These are phyloP conservation scores for Phytophthora rubi DNA, from an alignment of 352 stramenopile species.

Conservation along the genomic window DNA sequence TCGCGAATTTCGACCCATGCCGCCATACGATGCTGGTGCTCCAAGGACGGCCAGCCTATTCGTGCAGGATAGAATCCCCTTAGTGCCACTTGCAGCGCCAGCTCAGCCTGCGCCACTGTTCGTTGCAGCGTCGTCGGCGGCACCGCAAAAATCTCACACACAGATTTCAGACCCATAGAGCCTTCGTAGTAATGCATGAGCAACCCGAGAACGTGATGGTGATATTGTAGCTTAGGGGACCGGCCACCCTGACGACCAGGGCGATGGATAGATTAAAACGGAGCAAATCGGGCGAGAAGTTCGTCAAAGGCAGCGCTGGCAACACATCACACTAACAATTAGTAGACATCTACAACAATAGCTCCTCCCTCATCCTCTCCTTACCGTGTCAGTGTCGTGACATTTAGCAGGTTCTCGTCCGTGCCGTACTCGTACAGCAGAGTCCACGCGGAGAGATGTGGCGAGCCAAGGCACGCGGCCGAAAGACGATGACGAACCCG, in stretches of 20 bases:
- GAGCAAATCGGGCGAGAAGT: neutral
- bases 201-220: neutral
- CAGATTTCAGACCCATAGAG: neutral
- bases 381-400: neutral
- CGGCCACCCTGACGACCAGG: neutral
- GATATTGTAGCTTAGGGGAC: neutral
- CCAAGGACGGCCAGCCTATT: neutral
- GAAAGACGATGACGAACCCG: no score
- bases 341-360: no score
- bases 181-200: slow-evolving; percentile 11
- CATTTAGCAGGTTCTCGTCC: no score
- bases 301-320: neutral
- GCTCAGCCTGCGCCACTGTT: neutral
- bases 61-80: neutral
- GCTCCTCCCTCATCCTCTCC: neutral
- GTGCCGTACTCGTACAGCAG: no score
- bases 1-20: neutral
- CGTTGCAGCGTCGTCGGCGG: neutral
- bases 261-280: neutral
- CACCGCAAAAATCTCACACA: slow-evolving; percentile 2
- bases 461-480: no score
- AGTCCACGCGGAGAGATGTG: no score
- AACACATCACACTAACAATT: neutral
- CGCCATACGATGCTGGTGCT: neutral
- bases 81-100: neutral